Base-by-base conservation (phyloP, 2,329 filamentous ascomycete genomes). In the Aspergillus sp. region DNA sequence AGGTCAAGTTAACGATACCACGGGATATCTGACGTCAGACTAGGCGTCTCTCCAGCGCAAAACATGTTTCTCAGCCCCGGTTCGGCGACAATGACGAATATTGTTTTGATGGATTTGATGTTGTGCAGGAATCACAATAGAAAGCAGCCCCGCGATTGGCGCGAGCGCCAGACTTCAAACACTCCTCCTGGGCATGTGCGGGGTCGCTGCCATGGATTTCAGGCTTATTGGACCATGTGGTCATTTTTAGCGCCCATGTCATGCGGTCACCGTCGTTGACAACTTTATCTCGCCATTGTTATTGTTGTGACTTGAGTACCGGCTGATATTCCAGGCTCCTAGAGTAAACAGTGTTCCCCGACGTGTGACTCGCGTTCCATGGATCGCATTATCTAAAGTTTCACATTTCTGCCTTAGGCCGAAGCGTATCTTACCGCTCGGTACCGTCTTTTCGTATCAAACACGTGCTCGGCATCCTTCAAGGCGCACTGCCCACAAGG, bases 271-370 rank as follows among this genome's bases (percentile, higher is more conserved):
- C 37, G 24, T 46, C 20, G 40, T 37, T 53, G 63, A 60, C 60
- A 63, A 65, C 63, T 62, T 59, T 56, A 64, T 56, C 61, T 45
- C 22, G 42, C 53, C 53, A 46, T 50, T 61, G 55, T 56, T 41
- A 27, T 41, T 56, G 48, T 56, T 52, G 8, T 42, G 3, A 24
- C 44, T 40, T 34, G 24, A 27, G 22, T 24, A 27, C 34, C 8
- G 17, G 30, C 27, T 45, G 27, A 37, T 46, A 12, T 27, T 47
- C 20, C 24, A 34, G 42, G 49, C 34, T 51, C 33, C 22, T 3
- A 42, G 27, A 20, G 49, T 51, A 40, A 51, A 51, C 49, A 51
- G 27, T 22, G 22, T 30, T 30, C 27, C 45, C 17, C 37, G 24
- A 30, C 20, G 15, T n/a, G 30, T n/a, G 45, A 13, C 19, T 11